Conservation (phyloP, 1,284 basidiomycete genomes). For the Fistulina hepatica region DNA sequence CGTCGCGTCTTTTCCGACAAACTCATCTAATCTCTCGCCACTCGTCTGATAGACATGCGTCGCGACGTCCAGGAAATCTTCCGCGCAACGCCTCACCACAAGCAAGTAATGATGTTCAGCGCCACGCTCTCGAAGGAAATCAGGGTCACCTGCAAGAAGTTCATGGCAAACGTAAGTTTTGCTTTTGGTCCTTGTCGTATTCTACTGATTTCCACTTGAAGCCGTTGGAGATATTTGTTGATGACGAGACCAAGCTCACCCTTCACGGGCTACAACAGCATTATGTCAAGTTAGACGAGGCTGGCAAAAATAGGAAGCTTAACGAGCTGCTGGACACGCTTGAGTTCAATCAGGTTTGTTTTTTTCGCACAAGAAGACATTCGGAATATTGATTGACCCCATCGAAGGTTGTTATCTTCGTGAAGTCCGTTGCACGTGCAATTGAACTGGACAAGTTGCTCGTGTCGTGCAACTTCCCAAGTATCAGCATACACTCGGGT, state of each 20-base stretch:
- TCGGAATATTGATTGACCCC: conserved; percentile 3
- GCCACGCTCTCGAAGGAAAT: conserved; percentile 98
- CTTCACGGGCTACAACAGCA: conserved; percentile 98
- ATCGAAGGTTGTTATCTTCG: conserved; percentile 92
- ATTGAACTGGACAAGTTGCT: conserved; percentile 95
- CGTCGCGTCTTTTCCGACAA: conserved; percentile 34
- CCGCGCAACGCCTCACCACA: conserved; percentile 98
- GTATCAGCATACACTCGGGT: conserved; percentile 95
- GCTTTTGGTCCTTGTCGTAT: not conserved
- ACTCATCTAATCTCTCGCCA: conserved; percentile 60
- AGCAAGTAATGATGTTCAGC: conserved; percentile 99
- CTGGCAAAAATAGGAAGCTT: conserved; percentile 93
- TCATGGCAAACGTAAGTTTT: conserved; percentile 89
- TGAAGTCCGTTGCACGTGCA: conserved; percentile 94
- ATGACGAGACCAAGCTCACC: conserved; percentile 98
- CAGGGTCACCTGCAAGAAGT: conserved; percentile 97
- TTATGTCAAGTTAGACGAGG: conserved; percentile 94
- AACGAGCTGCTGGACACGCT: conserved; percentile 94
- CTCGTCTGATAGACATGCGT: conserved; percentile 92
- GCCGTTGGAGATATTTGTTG: conserved; percentile 99
- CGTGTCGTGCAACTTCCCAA: conserved; percentile 97
- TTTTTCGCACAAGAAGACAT: not conserved
- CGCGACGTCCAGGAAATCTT: conserved; percentile 99
- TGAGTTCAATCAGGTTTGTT: conserved; percentile 91
- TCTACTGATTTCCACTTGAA: conserved; percentile 25